A percentile compares a stretch with the other conserved stretches of the same genome.
These are phyloP conservation scores for Plenodomus biglobosus DNA, from an alignment of 2,329 filamentous ascomycete species.

Conservation along the genomic window DNA sequence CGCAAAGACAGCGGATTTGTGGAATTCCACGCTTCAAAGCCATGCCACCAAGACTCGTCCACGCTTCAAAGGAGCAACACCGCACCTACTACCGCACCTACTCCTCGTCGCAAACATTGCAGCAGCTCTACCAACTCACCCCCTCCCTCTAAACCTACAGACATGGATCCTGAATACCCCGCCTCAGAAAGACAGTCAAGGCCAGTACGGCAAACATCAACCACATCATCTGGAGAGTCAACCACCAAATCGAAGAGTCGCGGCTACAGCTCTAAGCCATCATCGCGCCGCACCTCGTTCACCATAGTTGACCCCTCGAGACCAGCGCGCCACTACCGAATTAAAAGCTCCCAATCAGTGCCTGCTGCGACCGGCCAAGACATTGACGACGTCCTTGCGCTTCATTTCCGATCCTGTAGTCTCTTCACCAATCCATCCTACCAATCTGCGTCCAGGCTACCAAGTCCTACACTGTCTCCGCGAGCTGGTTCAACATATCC, in stretches of 20 bases:
- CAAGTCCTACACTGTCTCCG: slow-evolving; percentile 26
- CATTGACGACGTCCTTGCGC: slow-evolving; percentile 44
- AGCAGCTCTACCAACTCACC: slow-evolving; percentile 8
- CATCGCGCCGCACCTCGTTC: slow-evolving; percentile 39
- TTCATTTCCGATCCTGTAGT: slow-evolving; percentile 45
- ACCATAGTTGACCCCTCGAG: slow-evolving; percentile 40
- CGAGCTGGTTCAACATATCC: slow-evolving; percentile 13
- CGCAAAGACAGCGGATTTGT: slow-evolving; percentile 40
- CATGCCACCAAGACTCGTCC: slow-evolving; percentile 15
- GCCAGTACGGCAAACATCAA: slow-evolving; percentile 30
- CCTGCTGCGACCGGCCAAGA: slow-evolving; percentile 31
- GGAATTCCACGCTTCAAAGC: slow-evolving; percentile 23
- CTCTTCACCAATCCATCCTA: slow-evolving; percentile 39
- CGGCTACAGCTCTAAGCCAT: slow-evolving; percentile 36
- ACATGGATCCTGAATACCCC: slow-evolving; percentile 19
- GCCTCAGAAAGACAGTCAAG: slow-evolving; percentile 31
- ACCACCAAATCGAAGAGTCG: slow-evolving; percentile 30
- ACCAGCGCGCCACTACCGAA: slow-evolving; percentile 39
- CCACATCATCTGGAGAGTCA: slow-evolving; percentile 32
- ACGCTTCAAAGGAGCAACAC: slow-evolving; percentile 29
- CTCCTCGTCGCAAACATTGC: slow-evolving; percentile 19
- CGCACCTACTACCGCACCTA: slow-evolving; percentile 24
- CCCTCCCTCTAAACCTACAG: slow-evolving; percentile 6
- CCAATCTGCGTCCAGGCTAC: slow-evolving; percentile 22
- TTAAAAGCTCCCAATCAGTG: slow-evolving; percentile 36